Base-by-base conservation (phyloP, 495 filamentous ascomycete species). In the Annulohypoxylon bovei region DNA sequence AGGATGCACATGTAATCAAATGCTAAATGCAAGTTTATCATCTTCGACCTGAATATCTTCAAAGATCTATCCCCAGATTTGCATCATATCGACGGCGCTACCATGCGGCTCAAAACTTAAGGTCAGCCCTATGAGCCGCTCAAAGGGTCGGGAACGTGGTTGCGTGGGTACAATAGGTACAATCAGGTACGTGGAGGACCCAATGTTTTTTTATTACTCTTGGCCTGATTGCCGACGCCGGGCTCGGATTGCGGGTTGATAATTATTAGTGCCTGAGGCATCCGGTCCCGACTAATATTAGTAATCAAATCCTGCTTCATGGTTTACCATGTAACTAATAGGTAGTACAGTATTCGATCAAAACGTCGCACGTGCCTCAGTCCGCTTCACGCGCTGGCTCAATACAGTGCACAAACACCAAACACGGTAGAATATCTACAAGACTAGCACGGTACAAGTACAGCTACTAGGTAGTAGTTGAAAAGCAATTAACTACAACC, bases 61-160 rank as follows among this genome's bases (percentile, higher is more conserved):
- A 54, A 75, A 52, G 65, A 42, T 16, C 72, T 58, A 57, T 65
- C 64, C 73, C 74, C 74, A 65, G 56, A 71, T 74, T 75, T 66
- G 65, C 72, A 77, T 68, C 75, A 74, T 73, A 65, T 75, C 73
- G 63, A 73, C 73, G 75, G 70, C 75, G 75, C 75, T 77, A 75
- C 62, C 67, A 77, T 77, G 75, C 75, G 75, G 75, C 75, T 77
- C 73, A 73, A 76, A 70, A 74, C 71, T 69, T 63, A 75, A 74
- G 71, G 62, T 77, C 75, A 77, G 75, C 75, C 75, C 75, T 77
- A 75, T 46, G 70, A 72, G 65, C 70, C 53, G 74, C 52, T n/a
- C 47, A 25, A 62, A 62, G 46, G 68, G 58, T 57, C 62, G 59
- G 75, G 62, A 58, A 59, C 70, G 67, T 58, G 70, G 70, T 72